Evolutionary conservation across 2,329 filamentous ascomycete genomes (phyloP).

Genomic region (Paecilomyces formosus): DNA sequence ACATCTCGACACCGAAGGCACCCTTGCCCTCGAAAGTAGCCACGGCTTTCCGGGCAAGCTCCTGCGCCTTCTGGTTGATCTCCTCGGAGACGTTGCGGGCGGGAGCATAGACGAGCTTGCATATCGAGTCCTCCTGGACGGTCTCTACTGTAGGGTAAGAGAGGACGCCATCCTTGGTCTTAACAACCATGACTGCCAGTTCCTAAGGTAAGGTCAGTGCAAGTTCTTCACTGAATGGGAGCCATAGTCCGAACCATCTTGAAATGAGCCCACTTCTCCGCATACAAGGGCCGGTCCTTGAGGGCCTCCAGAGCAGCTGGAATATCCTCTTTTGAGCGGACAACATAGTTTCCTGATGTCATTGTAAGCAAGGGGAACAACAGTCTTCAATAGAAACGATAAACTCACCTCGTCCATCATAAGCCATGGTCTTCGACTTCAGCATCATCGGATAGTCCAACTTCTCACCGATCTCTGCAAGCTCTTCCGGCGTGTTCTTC

Average conservation of each 20-base stretch:
- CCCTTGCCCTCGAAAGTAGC: conserved; percentile 77
- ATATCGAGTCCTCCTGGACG: conserved; percentile 90
- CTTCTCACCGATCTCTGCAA: conserved; percentile 55
- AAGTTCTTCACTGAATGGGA: no score
- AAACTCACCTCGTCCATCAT: conserved; percentile 71
- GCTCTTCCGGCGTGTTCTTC: conserved; percentile 50
- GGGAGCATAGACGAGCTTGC: conserved; percentile 84
- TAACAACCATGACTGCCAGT: conserved; percentile 88
- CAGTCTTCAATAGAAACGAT: neutral
- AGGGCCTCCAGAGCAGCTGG: conserved; percentile 63
- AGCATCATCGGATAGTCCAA: conserved; percentile 86
- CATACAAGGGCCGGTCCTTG: conserved; percentile 66
- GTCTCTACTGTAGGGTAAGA: conserved; percentile 91
- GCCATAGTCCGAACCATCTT: conserved; percentile 42
- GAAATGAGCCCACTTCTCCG: conserved; percentile 84
- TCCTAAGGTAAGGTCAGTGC: conserved; percentile 42
- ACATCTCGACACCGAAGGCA: conserved; percentile 96
- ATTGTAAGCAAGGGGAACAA: conserved; percentile 4
- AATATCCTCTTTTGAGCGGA: conserved; percentile 53
- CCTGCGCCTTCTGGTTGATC: conserved; percentile 60
- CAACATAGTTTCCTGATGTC: conserved; percentile 54
- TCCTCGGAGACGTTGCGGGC: conserved; percentile 60
- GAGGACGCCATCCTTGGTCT: conserved; percentile 67
- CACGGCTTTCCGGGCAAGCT: conserved; percentile 72
- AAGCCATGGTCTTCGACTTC: conserved; percentile 82